A percentile compares a stretch with the other conserved stretches of the same genome.
phyloP scores from a whole-genome alignment of 1,284 basidiomycete genomes.

The Cutaneotrichosporon sp. region DNA sequence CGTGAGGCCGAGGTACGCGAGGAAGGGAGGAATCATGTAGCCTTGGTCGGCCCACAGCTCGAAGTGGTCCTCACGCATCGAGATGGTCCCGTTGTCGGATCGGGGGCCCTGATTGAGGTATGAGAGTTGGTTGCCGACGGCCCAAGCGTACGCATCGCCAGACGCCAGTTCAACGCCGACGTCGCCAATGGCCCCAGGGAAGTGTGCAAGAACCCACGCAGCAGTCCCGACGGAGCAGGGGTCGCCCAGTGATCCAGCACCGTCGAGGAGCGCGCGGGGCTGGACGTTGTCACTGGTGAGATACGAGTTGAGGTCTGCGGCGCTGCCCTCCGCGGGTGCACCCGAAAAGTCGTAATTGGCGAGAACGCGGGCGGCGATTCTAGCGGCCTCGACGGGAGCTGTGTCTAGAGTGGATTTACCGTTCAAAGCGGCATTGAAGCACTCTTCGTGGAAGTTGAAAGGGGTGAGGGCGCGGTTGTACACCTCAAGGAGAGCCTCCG shows the following conservation, averaged over 20 bases:
- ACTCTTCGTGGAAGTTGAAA: constrained; percentile 19
- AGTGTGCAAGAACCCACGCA: constrained; percentile 28
- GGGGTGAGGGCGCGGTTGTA: constrained; percentile 26
- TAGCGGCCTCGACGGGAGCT: constrained; percentile 8
- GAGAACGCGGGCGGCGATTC: constrained; percentile 11
- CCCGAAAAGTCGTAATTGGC: constrained; percentile 20
- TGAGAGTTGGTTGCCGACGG: constrained; percentile 30
- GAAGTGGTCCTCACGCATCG: constrained; percentile 29
- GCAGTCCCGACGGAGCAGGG: constrained; percentile 26
- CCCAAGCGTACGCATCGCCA: constrained; percentile 30
- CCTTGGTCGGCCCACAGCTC: constrained; percentile 56
- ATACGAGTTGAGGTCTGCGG: constrained; percentile 7
- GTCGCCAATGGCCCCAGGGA: constrained; percentile 10
- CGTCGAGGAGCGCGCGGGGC: constrained; percentile 20
- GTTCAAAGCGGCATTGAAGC: background rate
- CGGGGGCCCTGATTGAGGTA: constrained; percentile 18
- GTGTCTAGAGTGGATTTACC: background rate
- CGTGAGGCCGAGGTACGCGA: constrained; percentile 56
- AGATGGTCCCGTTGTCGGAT: constrained; percentile 24
- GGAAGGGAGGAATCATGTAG: constrained; percentile 61
- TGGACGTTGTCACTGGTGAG: constrained; percentile 13
- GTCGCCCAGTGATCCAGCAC: constrained; percentile 33
- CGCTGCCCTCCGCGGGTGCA: background rate
- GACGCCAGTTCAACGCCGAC: background rate
- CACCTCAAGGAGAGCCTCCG: constrained; percentile 28